Conservation (phyloP, 2,329 filamentous ascomycete species). For the Hymenoscyphus linearis region DNA sequence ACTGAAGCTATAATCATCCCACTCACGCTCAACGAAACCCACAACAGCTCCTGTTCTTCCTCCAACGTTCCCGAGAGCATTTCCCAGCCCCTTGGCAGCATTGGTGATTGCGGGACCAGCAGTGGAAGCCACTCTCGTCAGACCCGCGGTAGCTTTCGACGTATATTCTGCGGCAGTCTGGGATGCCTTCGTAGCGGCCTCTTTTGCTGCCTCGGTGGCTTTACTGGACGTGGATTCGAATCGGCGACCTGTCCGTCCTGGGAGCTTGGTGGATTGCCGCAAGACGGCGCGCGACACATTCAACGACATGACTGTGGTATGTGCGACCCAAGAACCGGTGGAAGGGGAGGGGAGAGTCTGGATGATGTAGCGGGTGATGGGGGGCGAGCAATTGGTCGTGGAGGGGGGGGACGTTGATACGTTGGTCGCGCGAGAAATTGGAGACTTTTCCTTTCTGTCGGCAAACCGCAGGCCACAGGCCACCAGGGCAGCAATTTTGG, state of each 20-base stretch:
- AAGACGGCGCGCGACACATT: slow-evolving; percentile 28
- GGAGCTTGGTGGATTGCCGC: slow-evolving; percentile 29
- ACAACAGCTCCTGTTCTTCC: slow-evolving; percentile 77
- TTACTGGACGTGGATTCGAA: slow-evolving; percentile 55
- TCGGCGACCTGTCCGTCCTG: slow-evolving; percentile 31
- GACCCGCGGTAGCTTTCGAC: slow-evolving; percentile 72
- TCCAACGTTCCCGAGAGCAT: slow-evolving; percentile 69
- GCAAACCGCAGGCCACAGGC: slow-evolving; percentile 16
- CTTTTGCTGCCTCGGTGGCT: slow-evolving; percentile 38
- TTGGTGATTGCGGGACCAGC: slow-evolving; percentile 72
- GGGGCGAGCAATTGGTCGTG: slow-evolving; percentile 25
- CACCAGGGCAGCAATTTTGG: background rate
- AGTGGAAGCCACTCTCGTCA: slow-evolving; percentile 74
- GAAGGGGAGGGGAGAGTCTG: slow-evolving; percentile 16
- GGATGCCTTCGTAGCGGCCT: slow-evolving; percentile 39
- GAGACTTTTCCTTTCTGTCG: slow-evolving; percentile 20
- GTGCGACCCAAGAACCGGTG: slow-evolving; percentile 19
- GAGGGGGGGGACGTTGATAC: slow-evolving; percentile 6
- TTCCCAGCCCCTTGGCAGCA: slow-evolving; percentile 62
- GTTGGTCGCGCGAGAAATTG: slow-evolving; percentile 18
- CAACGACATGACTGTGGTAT: slow-evolving; percentile 28
- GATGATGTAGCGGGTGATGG: slow-evolving; percentile 14
- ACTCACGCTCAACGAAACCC: slow-evolving; percentile 80
- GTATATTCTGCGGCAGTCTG: slow-evolving; percentile 42
- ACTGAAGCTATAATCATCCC: slow-evolving; percentile 8